phyloP scores from a whole-genome alignment of 1,284 basidiomycete genomes.

The Thelephora terrestris region DNA sequence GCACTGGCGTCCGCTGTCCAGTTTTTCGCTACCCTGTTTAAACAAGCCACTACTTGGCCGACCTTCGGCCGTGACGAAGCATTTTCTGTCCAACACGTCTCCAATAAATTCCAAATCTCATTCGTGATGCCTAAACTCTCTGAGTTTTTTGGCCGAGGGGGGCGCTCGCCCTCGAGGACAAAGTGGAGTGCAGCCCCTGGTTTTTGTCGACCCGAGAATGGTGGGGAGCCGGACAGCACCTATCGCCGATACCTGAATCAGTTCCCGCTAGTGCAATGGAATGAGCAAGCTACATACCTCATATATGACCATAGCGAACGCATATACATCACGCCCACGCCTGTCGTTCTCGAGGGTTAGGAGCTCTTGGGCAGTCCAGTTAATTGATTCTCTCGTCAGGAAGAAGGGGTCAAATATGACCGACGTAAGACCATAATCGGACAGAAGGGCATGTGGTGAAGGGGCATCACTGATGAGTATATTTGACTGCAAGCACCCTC shows the following conservation, averaged over 20 bases:
- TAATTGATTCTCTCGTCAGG: no score
- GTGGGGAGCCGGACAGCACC: neutral
- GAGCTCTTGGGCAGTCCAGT: neutral
- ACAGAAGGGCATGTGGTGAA: neutral
- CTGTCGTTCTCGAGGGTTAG: neutral
- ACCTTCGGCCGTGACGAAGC: neutral
- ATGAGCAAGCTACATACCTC: constrained; percentile 3
- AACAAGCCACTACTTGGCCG: neutral
- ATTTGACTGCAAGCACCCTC: neutral
- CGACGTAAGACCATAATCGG: constrained; percentile 1
- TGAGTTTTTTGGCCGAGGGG: neutral
- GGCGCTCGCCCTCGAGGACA: neutral
- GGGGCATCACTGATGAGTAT: neutral
- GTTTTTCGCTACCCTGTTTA: no score
- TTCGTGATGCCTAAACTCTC: constrained; percentile 1
- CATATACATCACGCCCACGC: constrained; percentile 2
- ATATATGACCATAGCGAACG: constrained; percentile 6
- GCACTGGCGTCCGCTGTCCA: no score
- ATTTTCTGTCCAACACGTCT: constrained; percentile 1
- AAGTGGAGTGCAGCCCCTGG: no score
- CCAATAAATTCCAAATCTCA: constrained; percentile 3
- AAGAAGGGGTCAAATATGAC: neutral
- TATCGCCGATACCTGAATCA: neutral
- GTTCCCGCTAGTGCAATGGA: neutral
- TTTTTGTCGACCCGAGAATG: no score